Conservation (phyloP, 139 green algal genomes). For the Monoraphidium neglectum region DNA sequence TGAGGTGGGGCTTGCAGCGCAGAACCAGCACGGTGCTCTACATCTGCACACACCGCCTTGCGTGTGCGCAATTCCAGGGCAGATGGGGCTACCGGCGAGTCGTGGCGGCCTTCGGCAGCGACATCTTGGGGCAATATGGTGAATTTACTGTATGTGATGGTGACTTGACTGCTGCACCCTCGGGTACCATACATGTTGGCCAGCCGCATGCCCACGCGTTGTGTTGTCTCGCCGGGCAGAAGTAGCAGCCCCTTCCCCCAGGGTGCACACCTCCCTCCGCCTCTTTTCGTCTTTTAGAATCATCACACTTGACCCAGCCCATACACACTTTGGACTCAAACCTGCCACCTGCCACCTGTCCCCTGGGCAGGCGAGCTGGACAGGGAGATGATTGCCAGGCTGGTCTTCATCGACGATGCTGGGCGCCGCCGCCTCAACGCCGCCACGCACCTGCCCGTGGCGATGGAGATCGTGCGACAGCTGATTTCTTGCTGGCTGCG, state of each 20-base stretch:
- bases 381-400: slow-evolving; percentile 53
- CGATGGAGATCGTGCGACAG: slow-evolving; percentile 42
- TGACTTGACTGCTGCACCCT: neutral
- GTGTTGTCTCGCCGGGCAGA: no score
- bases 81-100: slow-evolving; percentile 68
- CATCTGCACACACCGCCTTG: neutral
- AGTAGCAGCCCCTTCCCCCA: no score
- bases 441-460: slow-evolving; percentile 72
- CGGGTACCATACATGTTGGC: neutral
- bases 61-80: no score
- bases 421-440: slow-evolving; percentile 64
- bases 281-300: no score
- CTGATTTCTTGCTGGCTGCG: slow-evolving; percentile 54
- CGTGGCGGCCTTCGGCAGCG: slow-evolving; percentile 52
- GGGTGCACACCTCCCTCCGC: no score
- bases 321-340: no score
- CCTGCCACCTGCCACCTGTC: no score
- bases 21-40: no score
- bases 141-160: neutral
- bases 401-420: slow-evolving; percentile 63
- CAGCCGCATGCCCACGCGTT: neutral
- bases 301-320: no score
- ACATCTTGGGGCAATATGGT: slow-evolving; percentile 49
- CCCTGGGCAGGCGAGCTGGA: slow-evolving; percentile 63
- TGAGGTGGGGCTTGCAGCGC: neutral